These are phyloP conservation scores for Lasiosphaeria ovina DNA, from an alignment of 495 filamentous ascomycete species.

Conservation along the genomic window DNA sequence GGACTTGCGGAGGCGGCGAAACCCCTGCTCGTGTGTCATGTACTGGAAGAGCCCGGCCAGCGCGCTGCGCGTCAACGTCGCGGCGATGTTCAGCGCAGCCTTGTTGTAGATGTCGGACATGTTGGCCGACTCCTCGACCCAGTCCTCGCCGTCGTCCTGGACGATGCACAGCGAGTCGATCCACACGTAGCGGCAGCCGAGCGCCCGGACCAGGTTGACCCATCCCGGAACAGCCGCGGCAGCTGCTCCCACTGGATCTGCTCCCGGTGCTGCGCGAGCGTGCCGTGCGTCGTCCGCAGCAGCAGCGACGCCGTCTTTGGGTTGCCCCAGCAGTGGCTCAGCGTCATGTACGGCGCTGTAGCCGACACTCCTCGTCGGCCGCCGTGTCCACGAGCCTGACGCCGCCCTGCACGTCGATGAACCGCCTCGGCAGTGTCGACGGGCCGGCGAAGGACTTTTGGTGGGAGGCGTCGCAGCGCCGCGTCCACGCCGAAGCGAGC, in stretches of 20 bases:
- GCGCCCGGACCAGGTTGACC: conserved; percentile 7
- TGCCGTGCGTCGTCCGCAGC: conserved; percentile 12
- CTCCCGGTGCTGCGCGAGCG: conserved; percentile 8
- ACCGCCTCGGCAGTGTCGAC: conserved; percentile 6
- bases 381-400: conserved; percentile 20
- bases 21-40: conserved; percentile 30
- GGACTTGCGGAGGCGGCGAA: conserved; percentile 5
- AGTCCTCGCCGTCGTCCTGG: conserved; percentile 33
- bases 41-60: conserved; percentile 9
- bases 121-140: conserved; percentile 16
- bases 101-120: conserved; percentile 15
- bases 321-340: conserved; percentile 25
- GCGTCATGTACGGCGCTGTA: conserved; percentile 16
- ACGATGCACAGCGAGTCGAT: conserved; percentile 29
- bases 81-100: conserved; percentile 16
- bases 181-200: conserved; percentile 32
- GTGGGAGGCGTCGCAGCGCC: conserved; percentile 6
- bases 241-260: conserved; percentile 16
- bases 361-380: not conserved
- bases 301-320: conserved; percentile 1
- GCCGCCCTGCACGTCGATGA: conserved; percentile 16
- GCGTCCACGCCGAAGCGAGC: conserved; percentile 13
- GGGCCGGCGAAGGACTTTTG: not conserved
- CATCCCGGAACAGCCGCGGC: conserved; percentile 14
- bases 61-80: conserved; percentile 18